phyloP scores from a whole-genome alignment of 2,329 filamentous ascomycete genomes.

The Lasiodiplodia gonubiensis region DNA sequence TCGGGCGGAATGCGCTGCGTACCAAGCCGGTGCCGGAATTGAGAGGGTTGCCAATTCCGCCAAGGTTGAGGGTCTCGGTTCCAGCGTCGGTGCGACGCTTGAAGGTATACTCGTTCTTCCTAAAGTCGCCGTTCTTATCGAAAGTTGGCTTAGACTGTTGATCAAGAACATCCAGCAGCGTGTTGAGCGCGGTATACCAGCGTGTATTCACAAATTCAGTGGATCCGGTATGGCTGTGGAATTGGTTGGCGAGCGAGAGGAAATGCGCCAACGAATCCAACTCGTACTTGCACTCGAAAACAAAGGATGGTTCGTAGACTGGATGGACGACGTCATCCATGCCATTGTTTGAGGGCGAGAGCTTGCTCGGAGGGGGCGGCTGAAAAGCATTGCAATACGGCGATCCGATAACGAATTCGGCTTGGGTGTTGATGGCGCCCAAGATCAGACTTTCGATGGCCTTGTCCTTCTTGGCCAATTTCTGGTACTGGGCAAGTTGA shows the following conservation, averaged over 20 bases:
- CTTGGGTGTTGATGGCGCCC: constrained; percentile 94
- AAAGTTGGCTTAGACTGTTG: constrained; percentile 85
- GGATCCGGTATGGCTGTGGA: constrained; percentile 78
- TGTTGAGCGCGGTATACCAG: constrained; percentile 80
- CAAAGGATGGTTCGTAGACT: constrained; percentile 78
- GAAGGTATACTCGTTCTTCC: constrained; percentile 84
- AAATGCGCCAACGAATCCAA: constrained; percentile 95
- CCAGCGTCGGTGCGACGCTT: constrained; percentile 78
- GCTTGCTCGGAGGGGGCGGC: constrained; percentile 81
- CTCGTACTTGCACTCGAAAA: constrained; percentile 99
- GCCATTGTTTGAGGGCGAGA: constrained; percentile 74
- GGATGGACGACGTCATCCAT: constrained; percentile 87
- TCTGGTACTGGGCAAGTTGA: constrained; percentile 88
- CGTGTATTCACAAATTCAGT: constrained; percentile 77
- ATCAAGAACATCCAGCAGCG: constrained; percentile 73
- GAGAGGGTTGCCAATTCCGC: constrained; percentile 88
- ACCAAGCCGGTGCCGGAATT: constrained; percentile 83
- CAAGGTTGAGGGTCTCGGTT: constrained; percentile 86
- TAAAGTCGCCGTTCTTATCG: constrained; percentile 68
- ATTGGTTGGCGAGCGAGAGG: constrained; percentile 82
- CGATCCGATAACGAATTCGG: constrained; percentile 90
- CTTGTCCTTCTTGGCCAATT: constrained; percentile 79
- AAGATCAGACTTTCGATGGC: constrained; percentile 80
- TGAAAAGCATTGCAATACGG: constrained; percentile 99
- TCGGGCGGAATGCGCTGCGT: constrained; percentile 90